These are phyloP conservation scores for Ceratocystis albifundus DNA, from an alignment of 2,329 filamentous ascomycete species.

Conservation along the genomic window DNA sequence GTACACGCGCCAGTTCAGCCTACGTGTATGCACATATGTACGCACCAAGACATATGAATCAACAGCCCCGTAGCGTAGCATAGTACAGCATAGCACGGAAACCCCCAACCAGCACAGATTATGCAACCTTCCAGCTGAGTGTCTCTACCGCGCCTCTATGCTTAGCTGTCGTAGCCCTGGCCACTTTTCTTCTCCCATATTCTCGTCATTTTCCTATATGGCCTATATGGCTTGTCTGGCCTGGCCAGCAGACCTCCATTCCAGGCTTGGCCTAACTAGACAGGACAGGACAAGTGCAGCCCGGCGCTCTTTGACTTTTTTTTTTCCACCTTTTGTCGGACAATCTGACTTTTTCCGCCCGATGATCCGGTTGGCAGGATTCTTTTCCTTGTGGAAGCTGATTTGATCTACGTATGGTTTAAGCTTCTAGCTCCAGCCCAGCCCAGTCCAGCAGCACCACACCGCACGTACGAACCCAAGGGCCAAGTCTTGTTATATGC, in stretches of 20 bases:
- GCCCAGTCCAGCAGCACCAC: neutral
- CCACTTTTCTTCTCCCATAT: neutral
- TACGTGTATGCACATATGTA: neutral
- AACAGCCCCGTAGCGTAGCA: neutral
- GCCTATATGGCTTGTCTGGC: neutral
- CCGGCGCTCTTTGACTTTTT: no score
- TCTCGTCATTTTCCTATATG: neutral
- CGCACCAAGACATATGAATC: neutral
- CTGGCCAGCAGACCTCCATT: neutral
- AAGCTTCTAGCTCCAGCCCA: constrained; percentile 5
- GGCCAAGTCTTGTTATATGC: neutral
- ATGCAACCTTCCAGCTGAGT: neutral
- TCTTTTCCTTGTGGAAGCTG: constrained; percentile 5
- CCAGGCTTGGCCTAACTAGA: no score
- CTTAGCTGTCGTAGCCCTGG: neutral
- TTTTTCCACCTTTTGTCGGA: neutral
- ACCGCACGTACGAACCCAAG: neutral
- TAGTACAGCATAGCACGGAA: neutral
- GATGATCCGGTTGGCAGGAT: neutral
- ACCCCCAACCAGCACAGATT: neutral
- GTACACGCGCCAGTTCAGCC: neutral
- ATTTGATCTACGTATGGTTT: constrained; percentile 2
- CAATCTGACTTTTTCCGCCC: constrained; percentile 10
- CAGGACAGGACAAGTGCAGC: no score
- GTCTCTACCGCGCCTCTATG: neutral